Evolutionary conservation across 176 grass and related monocot genomes (phyloP).

Genomic region (Hordeum marinum): DNA sequence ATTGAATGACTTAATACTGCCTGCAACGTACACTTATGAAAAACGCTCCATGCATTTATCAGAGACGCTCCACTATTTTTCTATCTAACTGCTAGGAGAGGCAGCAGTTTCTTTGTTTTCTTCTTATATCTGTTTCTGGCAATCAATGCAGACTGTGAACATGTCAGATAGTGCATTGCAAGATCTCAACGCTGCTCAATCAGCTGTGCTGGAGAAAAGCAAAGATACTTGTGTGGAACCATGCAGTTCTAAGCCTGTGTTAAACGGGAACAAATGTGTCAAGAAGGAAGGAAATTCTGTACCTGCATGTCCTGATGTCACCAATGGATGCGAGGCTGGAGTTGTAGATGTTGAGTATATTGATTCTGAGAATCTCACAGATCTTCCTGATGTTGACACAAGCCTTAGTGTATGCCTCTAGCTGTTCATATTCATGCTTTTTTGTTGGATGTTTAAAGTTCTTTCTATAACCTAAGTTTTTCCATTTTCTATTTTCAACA

Average conservation of each 20-base stretch:
- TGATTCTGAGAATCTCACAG: conserved; percentile 51
- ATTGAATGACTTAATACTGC: neutral
- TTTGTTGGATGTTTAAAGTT: neutral
- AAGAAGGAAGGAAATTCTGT: conserved; percentile 43
- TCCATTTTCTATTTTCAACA: conserved; percentile 19
- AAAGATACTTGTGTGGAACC: conserved; percentile 27
- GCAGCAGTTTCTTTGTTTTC: neutral
- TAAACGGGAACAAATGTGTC: conserved; percentile 27
- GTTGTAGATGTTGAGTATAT: conserved; percentile 52
- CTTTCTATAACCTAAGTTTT: neutral
- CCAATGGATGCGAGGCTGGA: conserved; percentile 35
- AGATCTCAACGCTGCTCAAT: conserved; percentile 42
- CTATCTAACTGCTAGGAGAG: neutral
- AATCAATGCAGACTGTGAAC: conserved; percentile 15
- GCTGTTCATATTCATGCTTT: conserved; percentile 12
- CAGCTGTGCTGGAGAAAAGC: conserved; percentile 27
- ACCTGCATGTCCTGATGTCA: conserved; percentile 7
- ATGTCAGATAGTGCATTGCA: conserved; percentile 43
- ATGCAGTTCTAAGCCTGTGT: conserved; percentile 25
- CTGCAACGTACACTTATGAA: neutral
- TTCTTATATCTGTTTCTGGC: conserved; percentile 8
- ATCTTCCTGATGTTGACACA: conserved; percentile 44
- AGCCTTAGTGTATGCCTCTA: conserved; percentile 42
- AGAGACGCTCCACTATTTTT: neutral
- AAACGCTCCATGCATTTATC: neutral